Base-by-base conservation (phyloP, 2,329 filamentous ascomycete genomes). In the Fusarium longipes region DNA sequence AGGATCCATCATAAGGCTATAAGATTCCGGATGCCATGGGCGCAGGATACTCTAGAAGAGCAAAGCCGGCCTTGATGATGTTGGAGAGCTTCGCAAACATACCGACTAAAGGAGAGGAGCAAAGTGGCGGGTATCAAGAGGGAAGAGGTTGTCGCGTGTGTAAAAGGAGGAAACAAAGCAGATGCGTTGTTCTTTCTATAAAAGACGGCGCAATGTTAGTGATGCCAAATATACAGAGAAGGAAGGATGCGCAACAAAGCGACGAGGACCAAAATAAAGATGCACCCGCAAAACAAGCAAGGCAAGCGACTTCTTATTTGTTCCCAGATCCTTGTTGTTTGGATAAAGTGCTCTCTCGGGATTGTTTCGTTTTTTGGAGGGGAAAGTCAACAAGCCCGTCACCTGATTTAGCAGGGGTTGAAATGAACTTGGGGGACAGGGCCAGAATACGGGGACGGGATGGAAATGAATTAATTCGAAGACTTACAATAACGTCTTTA, bases 371-470 rank as follows among this genome's bases (percentile, higher is more conserved):
- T 60, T 71, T 63, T 59, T 71, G 63, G 70, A 68, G 65, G 71
- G 71, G 71, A 65, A 73, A 68, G 68, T 73, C 71, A 73, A 73
- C 70, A 73, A 73, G 59, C 24, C 57, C 52, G 68, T 73, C 71
- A 73, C 70, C 71, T 73, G 71, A 73, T 73, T 33, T 39, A 51
- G 48, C 70, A 69, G 58, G 68, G 70, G 69, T 64, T 63, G 32
- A 42, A 54, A 57, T 57, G 54, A 56, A 48, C 30, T 10, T 48
- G 36, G 32, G 36, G 32, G 45, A 43, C 54, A 52, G 47, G 54
- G 48, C 47, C 55, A 44, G 51, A 57, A 55, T 32, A 66, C 53
- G 59, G 60, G 50, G 59, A 56, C 20, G 32, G 54, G 35, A 66
- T 49, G 59, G 60, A 47, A 54, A 56, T 22, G 24, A 42, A 36